phyloP scores from a whole-genome alignment of 768 basidiomycete species.

The Asterophora lycoperdoides region DNA sequence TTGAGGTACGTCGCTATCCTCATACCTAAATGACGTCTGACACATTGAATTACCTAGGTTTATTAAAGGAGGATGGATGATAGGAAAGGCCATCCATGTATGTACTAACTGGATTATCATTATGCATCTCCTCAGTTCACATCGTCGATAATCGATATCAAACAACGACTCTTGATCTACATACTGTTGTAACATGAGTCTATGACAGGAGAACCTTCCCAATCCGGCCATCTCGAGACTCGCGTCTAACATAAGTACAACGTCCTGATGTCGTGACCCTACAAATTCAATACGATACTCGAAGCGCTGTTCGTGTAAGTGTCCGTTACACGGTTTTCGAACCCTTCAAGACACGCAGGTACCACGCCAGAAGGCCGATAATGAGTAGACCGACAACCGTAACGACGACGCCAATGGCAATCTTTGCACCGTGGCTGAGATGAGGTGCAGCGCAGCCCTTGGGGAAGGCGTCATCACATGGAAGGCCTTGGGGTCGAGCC shows the following conservation, averaged over 20 bases:
- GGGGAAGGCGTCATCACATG: conserved; percentile 72
- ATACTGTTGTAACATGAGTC: no score
- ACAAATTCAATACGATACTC: background rate
- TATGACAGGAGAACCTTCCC: no score
- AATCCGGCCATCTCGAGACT: no score
- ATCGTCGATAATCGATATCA: no score
- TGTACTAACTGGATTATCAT: no score
- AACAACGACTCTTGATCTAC: no score
- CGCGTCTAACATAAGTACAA: no score
- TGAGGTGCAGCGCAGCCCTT: conserved; percentile 46
- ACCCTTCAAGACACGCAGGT: conserved; percentile 25
- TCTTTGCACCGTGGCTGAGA: conserved; percentile 57
- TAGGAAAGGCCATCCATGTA: no score
- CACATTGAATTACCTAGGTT: conserved; percentile 17
- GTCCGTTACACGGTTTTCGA: background rate
- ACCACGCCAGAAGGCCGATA: conserved; percentile 41
- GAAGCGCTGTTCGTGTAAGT: no score
- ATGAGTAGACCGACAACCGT: conserved; percentile 59
- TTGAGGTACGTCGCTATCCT: conserved; percentile 60
- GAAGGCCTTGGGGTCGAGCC: conserved; percentile 59
- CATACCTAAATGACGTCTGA: background rate
- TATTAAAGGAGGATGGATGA: conserved; percentile 18
- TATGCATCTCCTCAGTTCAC: no score
- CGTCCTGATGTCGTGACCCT: background rate
- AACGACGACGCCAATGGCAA: conserved; percentile 68